phyloP scores from a whole-genome alignment of 23 red algal genomes.

The Gracilaria gracilis region DNA sequence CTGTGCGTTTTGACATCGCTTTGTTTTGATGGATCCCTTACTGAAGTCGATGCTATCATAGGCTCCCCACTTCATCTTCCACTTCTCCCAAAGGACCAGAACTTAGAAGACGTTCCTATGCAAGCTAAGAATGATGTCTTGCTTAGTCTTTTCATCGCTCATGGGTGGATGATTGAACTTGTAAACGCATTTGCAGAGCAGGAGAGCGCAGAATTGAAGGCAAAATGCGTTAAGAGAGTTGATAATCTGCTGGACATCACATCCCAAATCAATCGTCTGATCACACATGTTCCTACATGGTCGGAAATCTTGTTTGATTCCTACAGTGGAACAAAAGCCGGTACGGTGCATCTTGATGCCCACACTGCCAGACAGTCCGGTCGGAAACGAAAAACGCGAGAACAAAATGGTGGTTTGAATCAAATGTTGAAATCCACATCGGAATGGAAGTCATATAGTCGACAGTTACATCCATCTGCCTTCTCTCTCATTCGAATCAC shows the following conservation, averaged over 20 bases:
- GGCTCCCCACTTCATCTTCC: conserved; percentile 68
- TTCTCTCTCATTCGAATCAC: conserved; percentile 63
- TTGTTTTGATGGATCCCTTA: conserved; percentile 51
- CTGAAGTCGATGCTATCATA: conserved; percentile 70
- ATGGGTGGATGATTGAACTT: conserved; percentile 75
- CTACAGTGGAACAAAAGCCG: conserved; percentile 37
- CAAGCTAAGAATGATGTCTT: conserved; percentile 38
- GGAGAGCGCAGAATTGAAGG: conserved; percentile 53
- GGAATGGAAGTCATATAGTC: conserved; percentile 40
- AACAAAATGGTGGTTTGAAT: not conserved
- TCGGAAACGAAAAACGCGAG: not conserved
- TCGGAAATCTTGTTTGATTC: conserved; percentile 61
- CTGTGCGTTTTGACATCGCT: conserved; percentile 56
- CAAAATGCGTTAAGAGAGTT: conserved; percentile 64
- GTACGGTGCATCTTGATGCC: not conserved
- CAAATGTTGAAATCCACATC: not conserved
- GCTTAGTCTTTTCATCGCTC: conserved; percentile 59
- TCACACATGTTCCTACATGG: conserved; percentile 44
- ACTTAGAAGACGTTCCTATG: conserved; percentile 25
- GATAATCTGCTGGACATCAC: conserved; percentile 55
- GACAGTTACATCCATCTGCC: conserved; percentile 50
- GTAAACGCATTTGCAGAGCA: conserved; percentile 71
- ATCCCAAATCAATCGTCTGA: conserved; percentile 28
- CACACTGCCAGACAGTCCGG: not conserved
- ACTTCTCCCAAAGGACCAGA: conserved; percentile 3